Conservation (phyloP, 371 early-diverging fungal species). For the Rhizopus sp. region DNA sequence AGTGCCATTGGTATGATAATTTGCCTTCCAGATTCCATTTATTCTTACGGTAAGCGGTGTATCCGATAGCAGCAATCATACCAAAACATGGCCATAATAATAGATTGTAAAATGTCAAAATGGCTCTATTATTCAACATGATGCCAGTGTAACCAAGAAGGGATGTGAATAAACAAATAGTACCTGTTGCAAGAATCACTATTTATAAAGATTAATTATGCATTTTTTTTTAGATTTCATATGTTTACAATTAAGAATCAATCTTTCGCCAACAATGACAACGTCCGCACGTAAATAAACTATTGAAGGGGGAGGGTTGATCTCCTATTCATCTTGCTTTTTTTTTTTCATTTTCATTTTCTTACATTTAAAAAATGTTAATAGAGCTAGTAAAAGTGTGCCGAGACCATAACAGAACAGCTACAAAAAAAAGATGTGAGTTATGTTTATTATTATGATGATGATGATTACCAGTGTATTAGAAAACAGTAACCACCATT, state of each 20-base stretch:
- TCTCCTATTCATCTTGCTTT: not conserved
- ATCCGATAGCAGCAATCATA: conserved; percentile 57
- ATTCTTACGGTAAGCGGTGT: conserved; percentile 51
- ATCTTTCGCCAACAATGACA: conserved; percentile 43
- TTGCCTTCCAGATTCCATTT: conserved; percentile 52
- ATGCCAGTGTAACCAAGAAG: conserved; percentile 58
- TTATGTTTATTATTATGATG: not conserved
- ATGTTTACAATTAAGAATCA: conserved; percentile 49
- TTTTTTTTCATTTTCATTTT: conserved; percentile 12
- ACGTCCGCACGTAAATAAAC: conserved; percentile 52
- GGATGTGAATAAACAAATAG: conserved; percentile 48
- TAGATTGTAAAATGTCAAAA: conserved; percentile 50
- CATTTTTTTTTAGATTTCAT: not conserved
- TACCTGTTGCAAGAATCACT: conserved; percentile 55
- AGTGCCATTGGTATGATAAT: conserved; percentile 56
- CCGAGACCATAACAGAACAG: conserved; percentile 52
- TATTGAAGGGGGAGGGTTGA: conserved; percentile 7
- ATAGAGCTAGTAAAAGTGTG: conserved; percentile 32
- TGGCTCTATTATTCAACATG: conserved; percentile 52
- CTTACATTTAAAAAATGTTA: conserved; percentile 54
- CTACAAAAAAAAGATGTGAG: conserved; percentile 24
- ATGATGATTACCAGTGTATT: conserved; percentile 51
- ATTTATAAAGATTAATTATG: not conserved
- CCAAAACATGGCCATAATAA: conserved; percentile 61
- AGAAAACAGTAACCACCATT: conserved; percentile 51